Conservation (phyloP, 2,329 filamentous ascomycete species). For the Metarhizium brunneum region DNA sequence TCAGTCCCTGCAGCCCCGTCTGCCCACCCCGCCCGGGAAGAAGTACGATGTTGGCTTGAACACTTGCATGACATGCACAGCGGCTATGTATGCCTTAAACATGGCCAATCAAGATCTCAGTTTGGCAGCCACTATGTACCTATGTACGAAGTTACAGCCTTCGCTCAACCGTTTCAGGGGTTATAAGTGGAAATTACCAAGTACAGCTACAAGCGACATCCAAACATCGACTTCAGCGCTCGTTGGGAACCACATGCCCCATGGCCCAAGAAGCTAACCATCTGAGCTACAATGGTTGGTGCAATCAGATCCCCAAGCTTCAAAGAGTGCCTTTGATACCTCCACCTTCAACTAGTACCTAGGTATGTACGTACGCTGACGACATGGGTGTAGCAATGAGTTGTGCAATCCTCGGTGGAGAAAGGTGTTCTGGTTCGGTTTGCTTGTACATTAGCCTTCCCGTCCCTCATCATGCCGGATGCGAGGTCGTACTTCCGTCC, state of each 20-base stretch:
- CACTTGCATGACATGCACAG: conserved; percentile 33
- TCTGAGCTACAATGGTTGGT: background rate
- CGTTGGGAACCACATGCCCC: background rate
- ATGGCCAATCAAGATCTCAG: conserved; percentile 19
- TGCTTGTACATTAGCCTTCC: conserved; percentile 25
- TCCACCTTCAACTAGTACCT: conserved; percentile 1
- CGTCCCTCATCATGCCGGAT: conserved; percentile 17
- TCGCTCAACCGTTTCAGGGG: conserved; percentile 17
- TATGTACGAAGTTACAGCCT: no score
- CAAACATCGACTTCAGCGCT: background rate
- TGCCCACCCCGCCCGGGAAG: conserved; percentile 6
- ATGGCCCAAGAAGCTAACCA: background rate
- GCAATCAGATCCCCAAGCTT: conserved; percentile 3
- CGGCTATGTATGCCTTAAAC: conserved; percentile 30
- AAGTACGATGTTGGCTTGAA: conserved; percentile 18
- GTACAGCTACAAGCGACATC: conserved; percentile 2
- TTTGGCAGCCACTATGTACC: conserved; percentile 3
- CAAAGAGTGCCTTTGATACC: background rate
- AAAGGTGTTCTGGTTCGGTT: conserved; percentile 11
- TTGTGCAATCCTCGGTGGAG: conserved; percentile 17
- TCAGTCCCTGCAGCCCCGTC: conserved; percentile 18
- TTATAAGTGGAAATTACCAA: conserved; percentile 4
- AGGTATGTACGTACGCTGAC: background rate
- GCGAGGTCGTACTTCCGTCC: conserved; percentile 13
- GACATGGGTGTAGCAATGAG: conserved; percentile 10